These are phyloP conservation scores for Aquilaria malaccensis DNA, from an alignment of 345 rosid genomes.

Conservation along the genomic window DNA sequence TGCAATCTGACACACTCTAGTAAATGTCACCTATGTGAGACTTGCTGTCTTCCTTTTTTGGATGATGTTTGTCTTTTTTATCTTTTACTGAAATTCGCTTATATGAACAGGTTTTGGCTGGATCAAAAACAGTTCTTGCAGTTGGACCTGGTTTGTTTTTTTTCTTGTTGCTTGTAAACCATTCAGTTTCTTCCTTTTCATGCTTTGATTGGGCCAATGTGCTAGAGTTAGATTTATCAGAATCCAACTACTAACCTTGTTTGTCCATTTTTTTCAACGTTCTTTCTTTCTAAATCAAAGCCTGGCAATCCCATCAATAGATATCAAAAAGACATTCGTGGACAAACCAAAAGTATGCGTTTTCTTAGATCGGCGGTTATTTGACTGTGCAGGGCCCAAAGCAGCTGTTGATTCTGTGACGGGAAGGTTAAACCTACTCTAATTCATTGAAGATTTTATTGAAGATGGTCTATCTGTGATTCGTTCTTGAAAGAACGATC, in stretches of 20 bases:
- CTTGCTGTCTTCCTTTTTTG: background rate
- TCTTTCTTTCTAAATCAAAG: too few relatives aligned
- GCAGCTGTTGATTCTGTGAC: slow-evolving; percentile 63
- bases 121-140: slow-evolving; percentile 82
- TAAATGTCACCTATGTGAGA: too few relatives aligned
- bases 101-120: slow-evolving; percentile 50
- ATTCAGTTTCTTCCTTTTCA: background rate
- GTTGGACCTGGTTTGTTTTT: slow-evolving; percentile 71
- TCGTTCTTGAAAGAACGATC: background rate
- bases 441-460: slow-evolving; percentile 4
- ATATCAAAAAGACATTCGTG: too few relatives aligned
- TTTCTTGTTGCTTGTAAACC: slow-evolving; percentile 1
- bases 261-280: background rate
- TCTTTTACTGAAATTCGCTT: background rate
- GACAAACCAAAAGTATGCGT: too few relatives aligned
- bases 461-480: too few relatives aligned
- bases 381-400: slow-evolving; percentile 50
- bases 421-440: slow-evolving; percentile 62
- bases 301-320: too few relatives aligned
- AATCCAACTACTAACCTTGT: too few relatives aligned
- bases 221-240: too few relatives aligned
- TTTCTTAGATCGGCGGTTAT: background rate
- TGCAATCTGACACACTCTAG: too few relatives aligned
- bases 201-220: too few relatives aligned
- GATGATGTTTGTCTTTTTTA: background rate